Evolutionary conservation across 176 grass and related monocot species (phyloP).

Genomic region (Avena insularis): DNA sequence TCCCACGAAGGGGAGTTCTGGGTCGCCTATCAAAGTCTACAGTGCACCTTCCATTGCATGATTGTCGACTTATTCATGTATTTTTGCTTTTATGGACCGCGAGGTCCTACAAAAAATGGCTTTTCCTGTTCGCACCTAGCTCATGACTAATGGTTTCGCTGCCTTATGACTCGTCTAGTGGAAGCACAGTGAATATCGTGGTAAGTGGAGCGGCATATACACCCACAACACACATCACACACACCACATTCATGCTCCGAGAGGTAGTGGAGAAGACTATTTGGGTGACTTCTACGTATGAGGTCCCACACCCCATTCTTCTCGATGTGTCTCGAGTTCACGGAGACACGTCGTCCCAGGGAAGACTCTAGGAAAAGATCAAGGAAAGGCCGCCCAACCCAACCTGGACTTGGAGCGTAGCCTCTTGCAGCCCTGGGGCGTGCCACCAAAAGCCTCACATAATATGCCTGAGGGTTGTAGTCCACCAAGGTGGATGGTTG

Average conservation of each 20-base stretch:
- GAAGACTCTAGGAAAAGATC: neutral
- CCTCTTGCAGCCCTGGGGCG: neutral
- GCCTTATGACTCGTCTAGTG: neutral
- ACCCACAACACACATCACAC: neutral
- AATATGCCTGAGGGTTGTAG: slow-evolving; percentile 11
- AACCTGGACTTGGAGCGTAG: neutral
- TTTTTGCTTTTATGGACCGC: neutral
- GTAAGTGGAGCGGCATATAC: neutral
- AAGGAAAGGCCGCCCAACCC: neutral
- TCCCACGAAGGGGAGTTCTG: neutral
- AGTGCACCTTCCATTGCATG: neutral
- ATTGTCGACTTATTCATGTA: neutral
- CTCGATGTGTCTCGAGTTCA: no score
- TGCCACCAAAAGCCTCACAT: neutral
- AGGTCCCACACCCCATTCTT: no score
- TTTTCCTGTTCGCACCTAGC: neutral
- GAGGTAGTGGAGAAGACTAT: no score
- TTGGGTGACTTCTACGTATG: no score
- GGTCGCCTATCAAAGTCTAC: neutral
- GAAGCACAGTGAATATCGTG: neutral
- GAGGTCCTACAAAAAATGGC: neutral
- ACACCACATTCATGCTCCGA: neutral
- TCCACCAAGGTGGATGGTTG: neutral
- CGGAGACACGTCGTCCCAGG: no score
- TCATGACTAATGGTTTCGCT: neutral